These are phyloP conservation scores for Chimonanthus praecox DNA, from an alignment of 164 flowering plant species.

Conservation along the genomic window DNA sequence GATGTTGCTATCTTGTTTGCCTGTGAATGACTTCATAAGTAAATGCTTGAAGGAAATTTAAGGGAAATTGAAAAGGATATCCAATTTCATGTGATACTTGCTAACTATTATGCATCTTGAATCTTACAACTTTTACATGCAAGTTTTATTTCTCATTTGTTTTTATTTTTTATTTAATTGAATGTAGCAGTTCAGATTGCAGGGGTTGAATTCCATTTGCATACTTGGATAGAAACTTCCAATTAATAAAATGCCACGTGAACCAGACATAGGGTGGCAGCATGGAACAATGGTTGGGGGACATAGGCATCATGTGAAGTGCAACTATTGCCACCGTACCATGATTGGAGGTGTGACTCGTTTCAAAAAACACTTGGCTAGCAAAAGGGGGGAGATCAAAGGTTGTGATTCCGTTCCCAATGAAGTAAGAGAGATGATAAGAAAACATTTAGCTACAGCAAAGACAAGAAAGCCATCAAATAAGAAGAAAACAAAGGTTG, in stretches of 20 bases:
- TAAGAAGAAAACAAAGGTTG: slow-evolving; percentile 18
- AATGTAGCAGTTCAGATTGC: slow-evolving; percentile 2
- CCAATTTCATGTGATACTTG: neutral
- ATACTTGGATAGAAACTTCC: neutral
- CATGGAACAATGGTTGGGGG: slow-evolving; percentile 36
- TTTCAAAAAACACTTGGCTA: slow-evolving; percentile 32
- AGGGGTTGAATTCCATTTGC: neutral
- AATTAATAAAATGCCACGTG: slow-evolving; percentile 26
- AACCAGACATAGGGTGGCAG: slow-evolving; percentile 34
- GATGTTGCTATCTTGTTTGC: neutral
- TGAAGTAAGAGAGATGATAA: slow-evolving; percentile 27
- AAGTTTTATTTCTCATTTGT: neutral
- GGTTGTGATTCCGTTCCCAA: slow-evolving; percentile 33
- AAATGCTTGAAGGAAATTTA: neutral
- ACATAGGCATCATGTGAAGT: slow-evolving; percentile 33
- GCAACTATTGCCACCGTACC: slow-evolving; percentile 29
- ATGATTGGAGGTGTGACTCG: slow-evolving; percentile 38
- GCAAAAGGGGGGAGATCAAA: slow-evolving; percentile 32
- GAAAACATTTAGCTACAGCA: slow-evolving; percentile 24
- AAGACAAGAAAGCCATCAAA: slow-evolving; percentile 14
- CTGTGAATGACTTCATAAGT: neutral
- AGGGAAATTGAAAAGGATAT: neutral
- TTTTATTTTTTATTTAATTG: neutral
- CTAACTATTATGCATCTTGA: neutral
- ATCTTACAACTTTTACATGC: neutral